Conservation (phyloP, 2,329 filamentous ascomycete genomes). For the Aureobasidium sp. region DNA sequence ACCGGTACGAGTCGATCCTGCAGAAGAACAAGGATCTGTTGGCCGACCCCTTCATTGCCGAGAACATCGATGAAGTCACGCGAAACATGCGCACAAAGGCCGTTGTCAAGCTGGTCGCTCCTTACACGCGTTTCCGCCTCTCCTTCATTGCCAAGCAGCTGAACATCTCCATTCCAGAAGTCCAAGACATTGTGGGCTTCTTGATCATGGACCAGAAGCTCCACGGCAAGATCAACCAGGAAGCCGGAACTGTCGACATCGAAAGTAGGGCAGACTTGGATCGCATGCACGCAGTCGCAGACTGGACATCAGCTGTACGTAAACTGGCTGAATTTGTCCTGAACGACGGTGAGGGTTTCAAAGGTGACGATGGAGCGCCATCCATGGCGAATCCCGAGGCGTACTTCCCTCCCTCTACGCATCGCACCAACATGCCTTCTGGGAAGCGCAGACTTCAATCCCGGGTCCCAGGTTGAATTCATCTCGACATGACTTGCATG, state of each 20-base stretch:
- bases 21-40: constrained; percentile 83
- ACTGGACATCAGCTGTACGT: constrained; percentile 64
- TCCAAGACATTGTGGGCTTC: constrained; percentile 92
- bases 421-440: constrained; percentile 18
- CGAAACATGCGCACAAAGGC: constrained; percentile 97
- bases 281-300: constrained; percentile 64
- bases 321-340: constrained; percentile 66
- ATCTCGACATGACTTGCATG: constrained; percentile 14
- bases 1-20: constrained; percentile 81
- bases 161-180: constrained; percentile 75
- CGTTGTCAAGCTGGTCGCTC: constrained; percentile 84
- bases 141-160: constrained; percentile 82
- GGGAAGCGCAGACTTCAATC: constrained; percentile 26
- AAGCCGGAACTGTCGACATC: constrained; percentile 75
- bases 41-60: constrained; percentile 89
- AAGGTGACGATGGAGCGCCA: constrained; percentile 34
- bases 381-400: constrained; percentile 14
- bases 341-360: constrained; percentile 69
- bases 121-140: constrained; percentile 87
- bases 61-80: constrained; percentile 98
- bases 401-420: constrained; percentile 11
- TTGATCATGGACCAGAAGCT: constrained; percentile 87
- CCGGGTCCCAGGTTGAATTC: constrained; percentile 23
- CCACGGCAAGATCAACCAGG: constrained; percentile 81
- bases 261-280: constrained; percentile 66